Evolutionary conservation across 2,329 filamentous ascomycete species (phyloP).

Genomic region (Geosmithia morbida): DNA sequence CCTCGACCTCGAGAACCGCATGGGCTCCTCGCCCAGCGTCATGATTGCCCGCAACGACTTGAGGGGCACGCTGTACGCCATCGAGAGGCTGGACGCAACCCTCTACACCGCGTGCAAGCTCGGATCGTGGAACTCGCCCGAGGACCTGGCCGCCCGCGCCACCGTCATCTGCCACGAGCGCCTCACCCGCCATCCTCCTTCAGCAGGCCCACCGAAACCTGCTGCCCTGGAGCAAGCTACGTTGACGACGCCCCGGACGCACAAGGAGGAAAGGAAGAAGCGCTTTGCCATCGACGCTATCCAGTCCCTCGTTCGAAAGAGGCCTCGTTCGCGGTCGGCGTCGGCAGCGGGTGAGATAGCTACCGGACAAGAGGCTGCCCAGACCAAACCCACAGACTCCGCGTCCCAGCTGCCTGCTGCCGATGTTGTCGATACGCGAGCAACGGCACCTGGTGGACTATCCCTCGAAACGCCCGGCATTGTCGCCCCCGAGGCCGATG

Average conservation of each 20-base stretch:
- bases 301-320: slow-evolving; percentile 43
- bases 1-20: slow-evolving; percentile 47
- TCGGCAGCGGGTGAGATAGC: slow-evolving; percentile 14
- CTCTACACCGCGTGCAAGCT: slow-evolving; percentile 57
- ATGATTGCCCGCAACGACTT: slow-evolving; percentile 46
- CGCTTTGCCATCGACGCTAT: slow-evolving; percentile 47
- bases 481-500: neutral
- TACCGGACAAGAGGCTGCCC: no score
- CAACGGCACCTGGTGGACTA: neutral
- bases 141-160: slow-evolving; percentile 33
- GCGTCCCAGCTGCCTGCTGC: neutral
- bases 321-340: slow-evolving; percentile 28
- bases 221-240: slow-evolving; percentile 6
- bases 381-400: neutral
- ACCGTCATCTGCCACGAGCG: slow-evolving; percentile 21
- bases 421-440: neutral
- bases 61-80: slow-evolving; percentile 36
- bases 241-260: slow-evolving; percentile 27
- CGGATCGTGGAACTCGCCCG: slow-evolving; percentile 49
- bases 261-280: slow-evolving; percentile 38
- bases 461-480: neutral
- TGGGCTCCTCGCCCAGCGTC: slow-evolving; percentile 36
- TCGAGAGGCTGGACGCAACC: slow-evolving; percentile 47
- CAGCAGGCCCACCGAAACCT: neutral
- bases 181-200: slow-evolving; percentile 6